Evolutionary conservation across 306 rosid species (phyloP).

Genomic region (Quillaja saponaria): DNA sequence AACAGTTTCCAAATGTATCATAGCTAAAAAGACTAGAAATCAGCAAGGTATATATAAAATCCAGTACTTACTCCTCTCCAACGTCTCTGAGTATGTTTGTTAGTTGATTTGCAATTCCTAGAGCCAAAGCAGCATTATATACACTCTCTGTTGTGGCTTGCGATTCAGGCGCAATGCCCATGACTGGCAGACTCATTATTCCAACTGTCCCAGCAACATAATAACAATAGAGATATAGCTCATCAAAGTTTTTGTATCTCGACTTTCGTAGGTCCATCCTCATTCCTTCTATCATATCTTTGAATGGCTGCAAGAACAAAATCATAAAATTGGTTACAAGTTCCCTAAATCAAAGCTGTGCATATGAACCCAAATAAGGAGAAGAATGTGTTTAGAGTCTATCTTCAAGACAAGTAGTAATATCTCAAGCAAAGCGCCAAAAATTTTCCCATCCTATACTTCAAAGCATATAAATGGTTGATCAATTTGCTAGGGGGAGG

Average conservation of each 20-base stretch:
- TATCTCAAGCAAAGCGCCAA: background rate
- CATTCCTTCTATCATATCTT: constrained; percentile 65
- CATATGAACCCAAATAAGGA: background rate
- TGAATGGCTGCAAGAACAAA: constrained; percentile 49
- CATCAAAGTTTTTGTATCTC: constrained; percentile 54
- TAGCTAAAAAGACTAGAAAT: constrained; percentile 20
- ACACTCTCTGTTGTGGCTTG: constrained; percentile 54
- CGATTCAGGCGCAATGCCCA: constrained; percentile 55
- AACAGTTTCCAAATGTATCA: too few species aligned
- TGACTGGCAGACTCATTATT: constrained; percentile 60
- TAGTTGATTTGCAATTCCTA: constrained; percentile 62
- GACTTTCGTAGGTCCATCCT: constrained; percentile 56
- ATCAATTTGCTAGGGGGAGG: background rate
- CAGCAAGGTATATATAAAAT: constrained; percentile 4
- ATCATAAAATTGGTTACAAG: constrained; percentile 4
- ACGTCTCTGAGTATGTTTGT: constrained; percentile 66
- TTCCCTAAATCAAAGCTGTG: constrained; percentile 1
- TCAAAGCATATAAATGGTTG: background rate
- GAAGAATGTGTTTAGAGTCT: background rate
- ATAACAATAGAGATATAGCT: constrained; percentile 60
- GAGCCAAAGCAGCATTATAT: constrained; percentile 58
- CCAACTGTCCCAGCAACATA: constrained; percentile 68
- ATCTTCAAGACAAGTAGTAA: constrained; percentile 1
- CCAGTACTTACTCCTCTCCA: constrained; percentile 58
- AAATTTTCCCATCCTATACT: background rate